Evolutionary conservation across 2,329 filamentous ascomycete genomes (phyloP).

Genomic region (Paraconiothyrium sp.): DNA sequence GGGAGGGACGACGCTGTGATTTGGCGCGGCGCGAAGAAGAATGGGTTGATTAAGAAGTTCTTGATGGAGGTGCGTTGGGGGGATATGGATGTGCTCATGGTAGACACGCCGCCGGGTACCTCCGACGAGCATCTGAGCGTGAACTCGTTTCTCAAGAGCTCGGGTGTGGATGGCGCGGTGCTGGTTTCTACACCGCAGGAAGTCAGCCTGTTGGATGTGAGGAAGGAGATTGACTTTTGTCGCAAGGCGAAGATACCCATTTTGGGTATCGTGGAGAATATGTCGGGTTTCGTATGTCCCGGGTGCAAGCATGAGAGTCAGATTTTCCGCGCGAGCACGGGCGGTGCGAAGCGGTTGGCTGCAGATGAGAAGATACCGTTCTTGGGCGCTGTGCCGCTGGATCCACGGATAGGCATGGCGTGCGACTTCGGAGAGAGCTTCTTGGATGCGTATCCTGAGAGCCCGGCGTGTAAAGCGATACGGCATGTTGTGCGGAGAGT

Average conservation of each 20-base stretch:
- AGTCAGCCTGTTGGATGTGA: constrained; percentile 87
- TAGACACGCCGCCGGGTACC: constrained; percentile 95
- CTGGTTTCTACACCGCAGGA: constrained; percentile 96
- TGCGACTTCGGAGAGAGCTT: constrained; percentile 98
- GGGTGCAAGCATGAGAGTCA: constrained; percentile 82
- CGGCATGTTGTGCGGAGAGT: constrained; percentile 80
- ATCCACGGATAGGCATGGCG: constrained; percentile 93
- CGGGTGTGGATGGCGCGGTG: constrained; percentile 91
- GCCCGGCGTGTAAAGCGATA: constrained; percentile 85
- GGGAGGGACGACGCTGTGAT: constrained; percentile 94
- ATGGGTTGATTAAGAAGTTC: constrained; percentile 97
- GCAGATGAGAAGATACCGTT: constrained; percentile 89
- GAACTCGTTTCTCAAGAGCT: constrained; percentile 89
- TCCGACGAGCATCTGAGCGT: constrained; percentile 95
- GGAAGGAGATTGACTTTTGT: constrained; percentile 98
- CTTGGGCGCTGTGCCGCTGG: constrained; percentile 86
- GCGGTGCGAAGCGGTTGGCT: constrained; percentile 81
- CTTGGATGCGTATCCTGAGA: constrained; percentile 92
- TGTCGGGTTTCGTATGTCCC: constrained; percentile 96
- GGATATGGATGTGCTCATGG: constrained; percentile 88
- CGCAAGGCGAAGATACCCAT: constrained; percentile 90
- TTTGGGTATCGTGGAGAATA: constrained; percentile 94
- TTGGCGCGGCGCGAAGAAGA: constrained; percentile 98
- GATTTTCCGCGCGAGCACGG: constrained; percentile 92
- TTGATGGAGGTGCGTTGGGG: constrained; percentile 99